Conservation (phyloP, 1,284 basidiomycete species). For the Rhodotorula sp. region DNA sequence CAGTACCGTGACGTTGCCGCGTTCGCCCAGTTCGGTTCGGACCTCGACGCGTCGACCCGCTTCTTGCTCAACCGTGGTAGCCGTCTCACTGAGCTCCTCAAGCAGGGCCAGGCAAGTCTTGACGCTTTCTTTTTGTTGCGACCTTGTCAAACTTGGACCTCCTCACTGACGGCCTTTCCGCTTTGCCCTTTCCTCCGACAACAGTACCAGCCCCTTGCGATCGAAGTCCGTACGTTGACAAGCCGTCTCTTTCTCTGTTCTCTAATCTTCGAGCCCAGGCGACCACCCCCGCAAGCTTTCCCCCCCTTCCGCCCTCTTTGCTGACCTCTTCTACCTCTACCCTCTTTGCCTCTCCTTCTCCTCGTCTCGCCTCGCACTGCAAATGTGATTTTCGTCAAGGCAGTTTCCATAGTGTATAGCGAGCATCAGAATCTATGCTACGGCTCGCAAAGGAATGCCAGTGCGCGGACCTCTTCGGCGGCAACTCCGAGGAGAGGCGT, state of each 20-base stretch:
- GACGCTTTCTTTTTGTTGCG: no score
- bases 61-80: constrained; percentile 96
- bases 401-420: no score
- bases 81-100: constrained; percentile 96
- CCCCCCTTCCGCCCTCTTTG: no score
- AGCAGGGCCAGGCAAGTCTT: constrained; percentile 80
- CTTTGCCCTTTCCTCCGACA: neutral
- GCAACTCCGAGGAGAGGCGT: no score
- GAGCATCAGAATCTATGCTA: no score
- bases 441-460: no score
- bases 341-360: neutral
- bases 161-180: neutral
- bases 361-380: no score
- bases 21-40: constrained; percentile 99
- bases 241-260: neutral
- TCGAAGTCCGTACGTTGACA: constrained; percentile 82
- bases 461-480: no score
- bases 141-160: neutral
- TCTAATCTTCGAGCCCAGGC: neutral
- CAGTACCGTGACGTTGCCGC: constrained; percentile 99
- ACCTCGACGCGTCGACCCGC: constrained; percentile 94
- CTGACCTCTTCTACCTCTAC: neutral
- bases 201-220: constrained; percentile 63
- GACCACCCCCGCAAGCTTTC: neutral
- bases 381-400: neutral